Evolutionary conservation across 2,329 filamentous ascomycete species (phyloP).

Genomic region (Gaeumannomyces sp.): DNA sequence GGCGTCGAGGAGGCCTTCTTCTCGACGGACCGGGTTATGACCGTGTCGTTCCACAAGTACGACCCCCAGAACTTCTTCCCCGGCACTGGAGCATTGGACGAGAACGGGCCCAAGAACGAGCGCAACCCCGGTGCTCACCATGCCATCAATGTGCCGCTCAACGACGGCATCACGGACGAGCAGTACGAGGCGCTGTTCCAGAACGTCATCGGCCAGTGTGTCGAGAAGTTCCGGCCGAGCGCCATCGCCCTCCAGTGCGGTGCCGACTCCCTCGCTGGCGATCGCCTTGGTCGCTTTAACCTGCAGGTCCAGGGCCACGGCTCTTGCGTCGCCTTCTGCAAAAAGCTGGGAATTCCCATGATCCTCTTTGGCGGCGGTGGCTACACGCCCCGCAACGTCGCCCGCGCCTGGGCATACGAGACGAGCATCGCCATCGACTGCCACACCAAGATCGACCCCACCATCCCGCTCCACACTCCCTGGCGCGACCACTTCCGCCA

Average conservation of each 20-base stretch:
- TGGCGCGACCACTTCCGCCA: conserved; percentile 86
- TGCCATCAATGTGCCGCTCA: conserved; percentile 81
- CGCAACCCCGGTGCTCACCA: conserved; percentile 85
- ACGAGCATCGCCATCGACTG: conserved; percentile 82
- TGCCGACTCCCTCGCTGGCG: conserved; percentile 88
- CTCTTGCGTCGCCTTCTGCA: conserved; percentile 83
- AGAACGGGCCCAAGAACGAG: conserved; percentile 76
- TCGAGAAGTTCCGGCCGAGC: conserved; percentile 77
- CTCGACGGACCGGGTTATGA: conserved; percentile 78
- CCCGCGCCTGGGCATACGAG: conserved; percentile 94
- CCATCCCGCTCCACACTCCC: conserved; percentile 73
- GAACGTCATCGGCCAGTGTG: conserved; percentile 68
- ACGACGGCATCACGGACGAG: conserved; percentile 85
- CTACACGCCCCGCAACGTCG: conserved; percentile 94
- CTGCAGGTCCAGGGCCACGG: conserved; percentile 93
- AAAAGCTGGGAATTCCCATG: conserved; percentile 71
- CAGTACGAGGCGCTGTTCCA: conserved; percentile 86
- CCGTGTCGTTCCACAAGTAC: conserved; percentile 94
- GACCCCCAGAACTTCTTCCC: conserved; percentile 81
- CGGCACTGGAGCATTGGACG: conserved; percentile 79
- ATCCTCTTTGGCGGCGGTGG: conserved; percentile 91
- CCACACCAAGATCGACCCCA: conserved; percentile 61
- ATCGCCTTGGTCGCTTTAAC: conserved; percentile 92
- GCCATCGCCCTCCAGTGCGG: conserved; percentile 95
- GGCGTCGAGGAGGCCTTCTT: conserved; percentile 83